Base-by-base conservation (phyloP, 805 yeast species). In the Monosporozyma yasuniensis region DNA sequence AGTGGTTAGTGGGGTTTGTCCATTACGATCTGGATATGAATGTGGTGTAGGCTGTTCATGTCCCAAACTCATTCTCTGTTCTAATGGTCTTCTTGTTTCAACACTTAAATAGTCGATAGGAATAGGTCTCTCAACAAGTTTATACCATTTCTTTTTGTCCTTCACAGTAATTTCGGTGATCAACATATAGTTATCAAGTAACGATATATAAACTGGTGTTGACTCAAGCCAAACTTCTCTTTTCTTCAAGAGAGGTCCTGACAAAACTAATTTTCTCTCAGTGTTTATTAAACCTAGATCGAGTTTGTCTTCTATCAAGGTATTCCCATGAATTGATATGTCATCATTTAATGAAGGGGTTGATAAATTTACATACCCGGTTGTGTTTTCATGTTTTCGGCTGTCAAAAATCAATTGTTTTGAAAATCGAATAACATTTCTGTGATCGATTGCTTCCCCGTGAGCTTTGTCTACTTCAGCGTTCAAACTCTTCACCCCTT, bases 171-270 rank as follows among this genome's bases (percentile, higher is more conserved):
- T 73, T 39, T 87, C 83, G 0, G 87, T 81, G 1, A 87, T 74
- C 30, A 87, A 60, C 42, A 87, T 65, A 56, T 74, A 85, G 58
- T 87, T 85, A 60, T 87, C 95, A 47, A 87, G 66, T 27, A 87
- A 66, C 18, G 86, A 77, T 22, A 84, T 57, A 54, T 78, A 72
- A 1, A 71, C 66, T 0, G 74, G 69, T 7, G 71, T 67, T 38
- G 84, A 73, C 38, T 81, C 83, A 28, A 81, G 69, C 70, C 81
- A 78, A 57, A 80, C 68, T 46, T 84, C 93, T 12, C 87, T 80
- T 51, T 82, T 79, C 49, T 83, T 72, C 2, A 70, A 57, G 16
- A 84, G 74, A 23, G 74, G 76, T 0, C 89, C 93, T 10, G 82
- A 69, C 54, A 71, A 71, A 43, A 83, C 62, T 23, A 87, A 67